phyloP scores from a whole-genome alignment of 2,329 filamentous ascomycete species.

The Alternaria angustiovoidea region DNA sequence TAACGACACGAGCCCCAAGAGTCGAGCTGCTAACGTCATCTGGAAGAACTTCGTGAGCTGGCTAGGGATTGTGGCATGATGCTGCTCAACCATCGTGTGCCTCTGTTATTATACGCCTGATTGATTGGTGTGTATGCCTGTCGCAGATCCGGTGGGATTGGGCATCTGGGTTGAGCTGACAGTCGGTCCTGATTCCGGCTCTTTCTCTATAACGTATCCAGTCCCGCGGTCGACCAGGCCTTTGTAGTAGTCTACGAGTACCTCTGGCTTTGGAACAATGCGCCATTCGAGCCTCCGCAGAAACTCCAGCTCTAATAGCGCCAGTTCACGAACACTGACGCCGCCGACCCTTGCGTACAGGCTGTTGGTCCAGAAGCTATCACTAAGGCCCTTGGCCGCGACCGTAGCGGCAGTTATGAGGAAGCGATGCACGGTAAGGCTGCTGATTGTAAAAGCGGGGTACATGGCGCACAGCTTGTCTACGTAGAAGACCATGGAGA shows the following conservation, averaged over 20 bases:
- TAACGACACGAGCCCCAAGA: background rate
- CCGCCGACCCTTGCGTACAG: conserved; percentile 95
- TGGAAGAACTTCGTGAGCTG: background rate
- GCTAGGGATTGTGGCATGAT: background rate
- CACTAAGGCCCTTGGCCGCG: conserved; percentile 92
- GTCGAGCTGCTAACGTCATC: background rate
- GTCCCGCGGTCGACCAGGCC: conserved; percentile 77
- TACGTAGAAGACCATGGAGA: conserved; percentile 99
- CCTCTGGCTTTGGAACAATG: conserved; percentile 94
- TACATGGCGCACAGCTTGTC: conserved; percentile 92
- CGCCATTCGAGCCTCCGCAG: conserved; percentile 93
- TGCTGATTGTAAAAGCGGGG: conserved; percentile 94
- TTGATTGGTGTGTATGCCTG: conserved; percentile 33
- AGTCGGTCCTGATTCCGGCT: conserved; percentile 26
- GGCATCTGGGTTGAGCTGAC: conserved; percentile 18
- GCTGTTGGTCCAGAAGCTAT: conserved; percentile 98
- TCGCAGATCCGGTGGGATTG: conserved; percentile 28
- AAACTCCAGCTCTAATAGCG: conserved; percentile 91
- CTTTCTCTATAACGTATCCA: conserved; percentile 62
- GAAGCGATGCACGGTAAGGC: conserved; percentile 94
- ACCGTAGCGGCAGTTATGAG: conserved; percentile 96
- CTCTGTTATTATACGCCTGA: conserved; percentile 22
- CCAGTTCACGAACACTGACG: conserved; percentile 87
- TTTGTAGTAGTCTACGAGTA: conserved; percentile 90
- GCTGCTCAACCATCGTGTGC: conserved; percentile 11